Base-by-base conservation (phyloP, 495 filamentous ascomycete species). In the Penicillium ucsense region DNA sequence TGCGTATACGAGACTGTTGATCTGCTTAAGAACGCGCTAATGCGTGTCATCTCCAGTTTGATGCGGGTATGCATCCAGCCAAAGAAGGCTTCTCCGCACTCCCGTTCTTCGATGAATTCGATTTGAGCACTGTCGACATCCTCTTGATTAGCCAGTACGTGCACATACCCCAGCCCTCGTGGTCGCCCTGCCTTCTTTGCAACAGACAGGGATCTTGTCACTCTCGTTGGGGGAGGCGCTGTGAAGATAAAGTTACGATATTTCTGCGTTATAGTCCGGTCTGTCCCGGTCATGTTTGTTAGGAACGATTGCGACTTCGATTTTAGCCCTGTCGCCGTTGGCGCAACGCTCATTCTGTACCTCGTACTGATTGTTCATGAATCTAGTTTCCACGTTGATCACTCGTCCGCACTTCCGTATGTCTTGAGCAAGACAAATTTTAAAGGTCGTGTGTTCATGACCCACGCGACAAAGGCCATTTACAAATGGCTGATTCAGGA, bases 401-500 rank as follows among this genome's bases (percentile, higher is more conserved):
- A 98, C 71, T 94, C 92, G 4, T 90, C 91, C 20, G 92, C 91
- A 11, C 76, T 98, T 29, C 92, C 92, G 33, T 98, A 96, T 65
- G 92, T 98, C 47, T 79, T 98, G 61, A 84, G 91, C 49, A 97
- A 98, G 68, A 96, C 92, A 40, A 95, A 94, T 60, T 98, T 98
- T 76, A 83, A 85, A 52, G 92, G 92, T 45, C 81, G 90, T 30
- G 89, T 96, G 48, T 96, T 96, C 71, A 98, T 96, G 91, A 98
- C 92, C 29, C 92, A 97, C 70, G 86, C 92, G 4, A 98, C 92
- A 28, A 96, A 96, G 67, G 92, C 92, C 50, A 98, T 98, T 66
- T 98, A 98, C 76, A 97, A 96, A 73, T 96, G 91, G 89, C 76
- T 98, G 33, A 95, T 97, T 44, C 89, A 95, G 63, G 92, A 98